These are phyloP conservation scores for Phytophthora podocarpi DNA, from an alignment of 352 stramenopile genomes.

Conservation along the genomic window DNA sequence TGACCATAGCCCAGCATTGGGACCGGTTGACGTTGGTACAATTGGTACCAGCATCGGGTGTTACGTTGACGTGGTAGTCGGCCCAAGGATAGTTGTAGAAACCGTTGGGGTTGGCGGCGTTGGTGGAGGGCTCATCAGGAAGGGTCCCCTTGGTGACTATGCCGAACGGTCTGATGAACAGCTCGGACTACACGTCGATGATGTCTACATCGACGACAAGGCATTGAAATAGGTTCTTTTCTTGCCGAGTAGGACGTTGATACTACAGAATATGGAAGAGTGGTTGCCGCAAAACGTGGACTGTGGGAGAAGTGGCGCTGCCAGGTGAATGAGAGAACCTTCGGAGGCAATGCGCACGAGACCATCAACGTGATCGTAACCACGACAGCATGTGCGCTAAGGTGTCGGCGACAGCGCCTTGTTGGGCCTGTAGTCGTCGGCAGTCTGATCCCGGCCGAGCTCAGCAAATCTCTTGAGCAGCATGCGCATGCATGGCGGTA, in stretches of 20 bases:
- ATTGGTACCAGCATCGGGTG: neutral
- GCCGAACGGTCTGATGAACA: constrained; percentile 3
- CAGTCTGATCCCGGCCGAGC: neutral
- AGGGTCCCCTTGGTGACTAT: neutral
- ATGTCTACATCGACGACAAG: constrained; percentile 3
- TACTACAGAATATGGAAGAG: neutral
- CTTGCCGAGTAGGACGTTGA: neutral
- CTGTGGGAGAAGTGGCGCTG: neutral
- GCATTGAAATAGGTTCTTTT: neutral
- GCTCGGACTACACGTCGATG: neutral
- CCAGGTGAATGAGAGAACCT: neutral
- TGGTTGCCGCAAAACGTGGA: neutral
- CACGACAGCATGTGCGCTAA: neutral
- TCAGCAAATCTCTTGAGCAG: neutral
- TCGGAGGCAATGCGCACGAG: neutral
- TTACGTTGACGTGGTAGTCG: constrained; percentile 16
- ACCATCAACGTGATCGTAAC: neutral
- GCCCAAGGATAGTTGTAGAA: constrained; percentile 22
- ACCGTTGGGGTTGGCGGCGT: constrained; percentile 13
- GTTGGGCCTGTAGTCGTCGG: neutral
- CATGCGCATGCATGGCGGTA: too few species aligned
- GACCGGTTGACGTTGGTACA: neutral
- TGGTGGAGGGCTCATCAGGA: neutral
- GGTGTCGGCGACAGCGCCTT: neutral
- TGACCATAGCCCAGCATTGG: neutral